Evolutionary conservation across 768 basidiomycete genomes (phyloP).

Genomic region (Suillus discolor): DNA sequence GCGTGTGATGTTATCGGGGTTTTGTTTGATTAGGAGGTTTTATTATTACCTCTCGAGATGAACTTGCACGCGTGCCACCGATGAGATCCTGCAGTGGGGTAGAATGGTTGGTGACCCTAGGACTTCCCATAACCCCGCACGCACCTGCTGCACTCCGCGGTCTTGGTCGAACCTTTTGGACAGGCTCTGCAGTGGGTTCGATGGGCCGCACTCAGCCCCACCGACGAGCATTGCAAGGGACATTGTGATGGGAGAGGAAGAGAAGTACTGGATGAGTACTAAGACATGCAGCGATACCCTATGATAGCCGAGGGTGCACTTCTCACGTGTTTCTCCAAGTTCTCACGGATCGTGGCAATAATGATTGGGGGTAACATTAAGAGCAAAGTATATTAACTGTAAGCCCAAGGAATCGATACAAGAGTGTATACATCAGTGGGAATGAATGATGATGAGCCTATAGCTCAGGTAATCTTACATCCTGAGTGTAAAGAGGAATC

Average conservation of each 20-base stretch:
- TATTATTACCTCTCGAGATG: constrained; percentile 61
- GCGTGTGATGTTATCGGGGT: constrained; percentile 3
- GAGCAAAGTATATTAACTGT: constrained; percentile 5
- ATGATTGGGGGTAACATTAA: background rate
- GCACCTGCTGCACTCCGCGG: constrained; percentile 76
- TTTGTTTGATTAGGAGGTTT: constrained; percentile 11
- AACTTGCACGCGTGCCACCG: constrained; percentile 56
- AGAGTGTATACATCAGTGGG: constrained; percentile 4
- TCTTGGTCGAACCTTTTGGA: constrained; percentile 81
- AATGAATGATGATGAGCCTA: constrained; percentile 7
- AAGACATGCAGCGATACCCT: background rate
- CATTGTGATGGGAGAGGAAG: constrained; percentile 44
- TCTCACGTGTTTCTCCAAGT: constrained; percentile 4
- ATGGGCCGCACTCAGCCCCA: constrained; percentile 83
- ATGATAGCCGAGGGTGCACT: background rate
- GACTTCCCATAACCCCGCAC: background rate
- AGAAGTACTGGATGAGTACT: background rate
- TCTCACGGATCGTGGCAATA: constrained; percentile 3
- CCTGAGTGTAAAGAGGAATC: constrained; percentile 3
- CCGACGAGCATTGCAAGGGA: constrained; percentile 79
- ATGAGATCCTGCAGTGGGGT: constrained; percentile 63
- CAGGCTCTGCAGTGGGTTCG: constrained; percentile 79
- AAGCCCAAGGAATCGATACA: background rate
- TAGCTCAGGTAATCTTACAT: constrained; percentile 5
- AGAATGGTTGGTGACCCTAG: constrained; percentile 4